Percentiles rank a stretch among this genome's conserved stretches.
Evolutionary conservation across 169 alveolate species (phyloP).

Genomic region (Cryptosporidium sp.): DNA sequence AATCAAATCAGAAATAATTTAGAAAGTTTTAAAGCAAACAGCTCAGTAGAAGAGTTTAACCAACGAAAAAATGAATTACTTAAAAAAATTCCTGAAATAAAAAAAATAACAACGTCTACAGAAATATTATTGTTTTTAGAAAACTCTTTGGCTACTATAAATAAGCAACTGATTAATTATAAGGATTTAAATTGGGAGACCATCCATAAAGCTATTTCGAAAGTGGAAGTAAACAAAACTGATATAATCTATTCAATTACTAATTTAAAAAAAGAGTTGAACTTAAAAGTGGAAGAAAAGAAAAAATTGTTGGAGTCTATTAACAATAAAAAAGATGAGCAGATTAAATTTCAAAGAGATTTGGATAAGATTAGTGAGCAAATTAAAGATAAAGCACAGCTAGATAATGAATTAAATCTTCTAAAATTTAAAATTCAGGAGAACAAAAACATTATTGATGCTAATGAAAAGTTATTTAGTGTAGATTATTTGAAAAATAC

Average conservation of each 20-base stretch:
- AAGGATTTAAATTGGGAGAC: slow-evolving; percentile 10
- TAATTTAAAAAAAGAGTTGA: neutral
- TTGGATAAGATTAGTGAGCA: slow-evolving; percentile 8
- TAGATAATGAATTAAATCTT: slow-evolving; percentile 8
- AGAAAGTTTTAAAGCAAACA: neutral
- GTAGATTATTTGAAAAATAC: neutral
- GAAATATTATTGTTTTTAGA: slow-evolving; percentile 10
- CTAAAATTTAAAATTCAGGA: neutral
- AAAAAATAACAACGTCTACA: neutral
- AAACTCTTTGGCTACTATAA: neutral
- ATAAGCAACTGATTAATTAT: neutral
- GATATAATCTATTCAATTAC: neutral
- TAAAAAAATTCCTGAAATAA: slow-evolving; percentile 25
- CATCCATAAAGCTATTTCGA: neutral
- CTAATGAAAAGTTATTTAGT: neutral
- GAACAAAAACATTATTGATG: neutral
- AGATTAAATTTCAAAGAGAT: slow-evolving; percentile 1
- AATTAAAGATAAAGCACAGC: neutral
- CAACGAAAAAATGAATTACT: neutral
- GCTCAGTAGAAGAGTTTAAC: neutral
- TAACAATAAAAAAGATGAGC: neutral
- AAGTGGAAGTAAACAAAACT: neutral
- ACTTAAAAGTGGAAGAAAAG: slow-evolving; percentile 5
- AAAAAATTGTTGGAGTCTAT: neutral
- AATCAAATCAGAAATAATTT: neutral